Conservation (phyloP, 257 asterid species). For the Datura wrightii region DNA sequence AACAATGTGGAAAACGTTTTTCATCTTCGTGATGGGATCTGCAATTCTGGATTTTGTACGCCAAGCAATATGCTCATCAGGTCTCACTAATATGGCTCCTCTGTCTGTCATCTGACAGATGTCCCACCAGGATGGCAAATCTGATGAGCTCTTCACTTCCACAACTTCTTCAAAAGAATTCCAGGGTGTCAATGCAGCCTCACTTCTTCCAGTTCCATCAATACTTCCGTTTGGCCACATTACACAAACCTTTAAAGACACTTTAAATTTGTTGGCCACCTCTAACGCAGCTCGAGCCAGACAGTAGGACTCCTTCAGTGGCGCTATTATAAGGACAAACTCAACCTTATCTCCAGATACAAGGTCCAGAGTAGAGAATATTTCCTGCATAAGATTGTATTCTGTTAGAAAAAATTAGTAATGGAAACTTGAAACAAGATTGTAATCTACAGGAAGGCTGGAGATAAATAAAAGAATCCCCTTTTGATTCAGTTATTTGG, state of each 20-base stretch:
- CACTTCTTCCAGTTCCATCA: constrained; percentile 45
- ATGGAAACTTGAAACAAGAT: constrained; percentile 6
- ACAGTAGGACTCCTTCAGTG: constrained; percentile 62
- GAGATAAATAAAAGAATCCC: background rate
- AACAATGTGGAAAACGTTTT: constrained; percentile 52
- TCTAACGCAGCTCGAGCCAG: constrained; percentile 72
- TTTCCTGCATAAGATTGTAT: constrained; percentile 48
- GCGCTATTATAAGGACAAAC: constrained; percentile 84
- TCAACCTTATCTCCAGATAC: constrained; percentile 61
- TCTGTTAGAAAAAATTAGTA: background rate
- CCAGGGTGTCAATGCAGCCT: constrained; percentile 63
- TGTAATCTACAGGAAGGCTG: background rate
- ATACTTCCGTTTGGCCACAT: constrained; percentile 62
- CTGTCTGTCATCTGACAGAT: constrained; percentile 65
- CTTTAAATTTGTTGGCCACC: constrained; percentile 61
- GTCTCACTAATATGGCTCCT: constrained; percentile 93
- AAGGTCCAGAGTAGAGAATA: constrained; percentile 78
- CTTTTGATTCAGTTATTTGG: constrained; percentile 11
- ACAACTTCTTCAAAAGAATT: constrained; percentile 61
- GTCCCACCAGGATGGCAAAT: constrained; percentile 84
- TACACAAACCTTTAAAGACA: constrained; percentile 65
- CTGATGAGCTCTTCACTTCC: constrained; percentile 50
- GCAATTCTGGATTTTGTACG: constrained; percentile 48
- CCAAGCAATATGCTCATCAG: constrained; percentile 96
- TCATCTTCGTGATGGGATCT: constrained; percentile 54